Base-by-base conservation (phyloP, 139 green algal species). In the Chlorella vulgaris region DNA sequence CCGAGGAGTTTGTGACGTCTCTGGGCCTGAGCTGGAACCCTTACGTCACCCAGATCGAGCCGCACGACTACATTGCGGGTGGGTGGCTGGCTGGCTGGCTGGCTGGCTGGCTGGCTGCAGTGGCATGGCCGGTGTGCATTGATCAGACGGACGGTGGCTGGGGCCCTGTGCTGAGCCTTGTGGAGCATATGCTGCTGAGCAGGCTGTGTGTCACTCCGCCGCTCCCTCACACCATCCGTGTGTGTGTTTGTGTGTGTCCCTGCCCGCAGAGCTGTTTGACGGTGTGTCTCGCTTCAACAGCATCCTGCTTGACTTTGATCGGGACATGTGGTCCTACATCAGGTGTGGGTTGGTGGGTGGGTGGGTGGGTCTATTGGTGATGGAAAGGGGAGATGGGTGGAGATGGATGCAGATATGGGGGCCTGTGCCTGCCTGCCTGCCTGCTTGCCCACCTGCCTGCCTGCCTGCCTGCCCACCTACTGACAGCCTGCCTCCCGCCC, bases 271-370 rank as follows among this genome's bases (percentile, higher is more conserved):
- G 90, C 83, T 97, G 36, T 98, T 97, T 83, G 73, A 91, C 75
- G 89, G 87, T 67, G 88, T 98, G 1, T 83, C 86, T 40, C 88
- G 96, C 15, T 99, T 97, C 91, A 99, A 99, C 93, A 98, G 88
- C 83, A 95, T 98, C 76, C 88, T 99, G 5, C 85, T 99, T 26
- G 97, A 98, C 91, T 98, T 99, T 88, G 96, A 99, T 86, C 89
- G 96, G 6, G 97, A 99, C 80, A 67, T 98, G 40, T 99, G 97
- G 97, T 89, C 89, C 55, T 99, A 99, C 91, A 98, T 99, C 86
- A 68, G 50, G 71, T 50, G 70, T 8, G 68, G 4, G 40, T 38
- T 24, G 4, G 19, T 33, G 66, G 2, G 15, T 10, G 24, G 3
- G 1, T 35, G 62, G n/a, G n/a, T n/a, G n/a, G n/a, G n/a, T n/a